phyloP scores from a whole-genome alignment of 352 stramenopile species.

The Pythium sukuiense region DNA sequence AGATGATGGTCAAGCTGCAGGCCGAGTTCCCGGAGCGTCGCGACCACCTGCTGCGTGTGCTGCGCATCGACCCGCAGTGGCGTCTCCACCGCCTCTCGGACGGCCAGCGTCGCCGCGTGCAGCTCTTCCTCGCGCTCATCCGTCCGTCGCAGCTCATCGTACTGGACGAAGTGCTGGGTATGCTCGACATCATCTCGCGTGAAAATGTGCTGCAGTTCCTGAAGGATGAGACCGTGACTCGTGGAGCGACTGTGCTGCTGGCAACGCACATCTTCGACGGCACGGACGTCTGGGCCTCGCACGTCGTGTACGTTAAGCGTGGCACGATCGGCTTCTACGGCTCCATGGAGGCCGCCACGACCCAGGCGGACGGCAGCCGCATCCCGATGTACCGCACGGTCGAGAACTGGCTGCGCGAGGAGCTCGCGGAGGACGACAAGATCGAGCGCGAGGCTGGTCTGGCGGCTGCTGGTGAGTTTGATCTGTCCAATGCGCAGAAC shows the following conservation, averaged over 20 bases:
- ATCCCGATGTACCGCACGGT: conserved; percentile 91
- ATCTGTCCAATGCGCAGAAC: conserved; percentile 72
- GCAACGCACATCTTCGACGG: conserved; percentile 98
- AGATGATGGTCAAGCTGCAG: conserved; percentile 98
- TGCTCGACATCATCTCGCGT: conserved; percentile 95
- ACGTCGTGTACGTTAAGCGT: conserved; percentile 92
- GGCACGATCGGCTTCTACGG: conserved; percentile 61
- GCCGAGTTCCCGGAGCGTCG: conserved; percentile 92
- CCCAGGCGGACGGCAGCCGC: conserved; percentile 41
- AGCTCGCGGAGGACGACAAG: conserved; percentile 83
- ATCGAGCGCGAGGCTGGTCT: conserved; percentile 59
- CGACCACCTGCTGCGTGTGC: conserved; percentile 91
- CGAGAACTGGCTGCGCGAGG: conserved; percentile 91
- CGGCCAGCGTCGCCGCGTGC: conserved; percentile 89
- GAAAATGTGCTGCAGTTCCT: conserved; percentile 94
- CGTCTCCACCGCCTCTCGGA: conserved; percentile 83
- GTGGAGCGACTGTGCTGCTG: conserved; percentile 66
- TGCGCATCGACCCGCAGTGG: conserved; percentile 95
- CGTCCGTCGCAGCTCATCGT: conserved; percentile 96
- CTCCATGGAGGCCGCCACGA: conserved; percentile 73
- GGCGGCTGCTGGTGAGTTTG: conserved; percentile 36
- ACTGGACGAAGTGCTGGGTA: conserved; percentile 98
- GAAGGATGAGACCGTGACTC: conserved; percentile 70
- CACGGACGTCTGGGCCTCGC: conserved; percentile 94
- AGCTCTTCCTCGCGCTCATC: conserved; percentile 96